Percentiles rank a stretch among this genome's conserved stretches.
Conservation (phyloP, 306 rosid genomes). For the Senna tora region DNA sequence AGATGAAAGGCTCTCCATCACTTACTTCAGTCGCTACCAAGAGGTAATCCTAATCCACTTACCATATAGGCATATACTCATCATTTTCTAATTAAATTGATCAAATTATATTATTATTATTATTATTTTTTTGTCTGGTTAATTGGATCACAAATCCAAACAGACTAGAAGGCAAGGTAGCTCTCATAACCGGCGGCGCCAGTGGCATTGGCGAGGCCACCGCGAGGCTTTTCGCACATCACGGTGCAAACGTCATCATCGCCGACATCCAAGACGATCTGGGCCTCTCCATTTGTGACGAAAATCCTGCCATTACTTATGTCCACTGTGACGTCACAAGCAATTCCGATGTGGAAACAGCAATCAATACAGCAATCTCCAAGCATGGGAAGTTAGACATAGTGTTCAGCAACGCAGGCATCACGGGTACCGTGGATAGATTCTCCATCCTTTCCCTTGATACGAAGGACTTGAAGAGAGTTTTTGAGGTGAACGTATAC, state of each 20-base stretch:
- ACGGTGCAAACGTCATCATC: slow-evolving; percentile 58
- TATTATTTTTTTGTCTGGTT: no score
- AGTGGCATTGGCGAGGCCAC: slow-evolving; percentile 67
- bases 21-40: neutral
- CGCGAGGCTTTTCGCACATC: slow-evolving; percentile 47
- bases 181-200: slow-evolving; percentile 65
- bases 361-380: slow-evolving; percentile 41
- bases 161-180: slow-evolving; percentile 65
- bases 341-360: slow-evolving; percentile 44
- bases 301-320: slow-evolving; percentile 23
- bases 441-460: slow-evolving; percentile 38
- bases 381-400: slow-evolving; percentile 55
- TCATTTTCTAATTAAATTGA: neutral
- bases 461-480: slow-evolving; percentile 40
- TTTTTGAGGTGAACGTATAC: slow-evolving; percentile 54
- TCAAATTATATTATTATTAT: no score
- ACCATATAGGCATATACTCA: neutral
- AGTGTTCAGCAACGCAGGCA: slow-evolving; percentile 62
- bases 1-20: neutral
- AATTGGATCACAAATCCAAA: neutral
- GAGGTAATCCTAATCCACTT: neutral
- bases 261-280: slow-evolving; percentile 66
- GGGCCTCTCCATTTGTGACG: slow-evolving; percentile 45
- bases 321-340: slow-evolving; percentile 56
- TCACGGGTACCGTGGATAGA: slow-evolving; percentile 11